Evolutionary conservation across 495 filamentous ascomycete genomes (phyloP).

Genomic region (Penicillium lagena): DNA sequence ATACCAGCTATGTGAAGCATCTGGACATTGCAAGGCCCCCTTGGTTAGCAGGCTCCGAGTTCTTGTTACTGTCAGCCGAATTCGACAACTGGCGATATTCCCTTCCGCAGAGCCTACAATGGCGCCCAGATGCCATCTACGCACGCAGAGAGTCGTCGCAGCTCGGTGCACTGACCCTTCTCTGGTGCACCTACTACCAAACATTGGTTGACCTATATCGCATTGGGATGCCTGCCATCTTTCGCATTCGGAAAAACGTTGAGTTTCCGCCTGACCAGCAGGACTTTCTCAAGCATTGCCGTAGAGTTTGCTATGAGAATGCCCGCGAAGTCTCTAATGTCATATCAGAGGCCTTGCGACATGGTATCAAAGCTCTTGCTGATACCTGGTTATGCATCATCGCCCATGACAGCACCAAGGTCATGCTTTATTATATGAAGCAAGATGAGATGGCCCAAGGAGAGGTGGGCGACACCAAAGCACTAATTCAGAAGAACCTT

Average conservation of each 20-base stretch:
- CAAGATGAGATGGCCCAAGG: not conserved
- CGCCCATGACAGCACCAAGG: conserved; percentile 11
- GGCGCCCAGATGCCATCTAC: conserved; percentile 7
- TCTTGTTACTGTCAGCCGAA: conserved; percentile 5
- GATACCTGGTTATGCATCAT: conserved; percentile 16
- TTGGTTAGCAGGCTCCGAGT: conserved; percentile 9
- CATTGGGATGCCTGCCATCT: conserved; percentile 11
- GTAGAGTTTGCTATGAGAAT: conserved; percentile 8
- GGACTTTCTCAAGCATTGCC: conserved; percentile 7
- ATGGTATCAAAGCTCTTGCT: conserved; percentile 10
- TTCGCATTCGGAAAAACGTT: conserved; percentile 6
- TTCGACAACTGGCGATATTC: conserved; percentile 5
- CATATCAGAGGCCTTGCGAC: conserved; percentile 6
- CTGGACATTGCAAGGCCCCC: conserved; percentile 8
- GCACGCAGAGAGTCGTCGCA: conserved; percentile 13
- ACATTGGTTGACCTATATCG: conserved; percentile 15
- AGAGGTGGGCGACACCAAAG: conserved; percentile 2
- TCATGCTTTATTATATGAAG: conserved; percentile 11
- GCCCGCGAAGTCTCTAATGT: conserved; percentile 6
- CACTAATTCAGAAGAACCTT: conserved; percentile 9
- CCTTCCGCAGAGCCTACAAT: conserved; percentile 7
- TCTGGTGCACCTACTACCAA: conserved; percentile 14
- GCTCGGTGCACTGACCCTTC: conserved; percentile 8
- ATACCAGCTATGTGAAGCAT: conserved; percentile 11
- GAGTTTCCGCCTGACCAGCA: conserved; percentile 7